Conservation (phyloP, 352 stramenopile genomes). For the Phytopythium mirpurense region DNA sequence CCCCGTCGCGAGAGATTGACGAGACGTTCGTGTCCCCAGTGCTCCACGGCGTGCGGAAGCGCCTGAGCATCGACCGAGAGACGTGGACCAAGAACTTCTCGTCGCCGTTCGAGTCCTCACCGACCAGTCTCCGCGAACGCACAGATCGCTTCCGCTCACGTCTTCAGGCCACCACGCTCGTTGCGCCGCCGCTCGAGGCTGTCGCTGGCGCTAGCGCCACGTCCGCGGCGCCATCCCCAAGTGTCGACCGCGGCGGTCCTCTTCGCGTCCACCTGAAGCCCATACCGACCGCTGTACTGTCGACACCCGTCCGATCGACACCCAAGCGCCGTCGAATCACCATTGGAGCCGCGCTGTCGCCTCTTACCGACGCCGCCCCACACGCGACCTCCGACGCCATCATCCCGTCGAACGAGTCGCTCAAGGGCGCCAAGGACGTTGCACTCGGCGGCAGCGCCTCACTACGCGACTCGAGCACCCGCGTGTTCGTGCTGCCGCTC, state of each 20-base stretch:
- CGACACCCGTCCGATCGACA: background rate
- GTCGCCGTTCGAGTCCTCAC: conserved; percentile 56
- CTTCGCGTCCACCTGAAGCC: conserved; percentile 18
- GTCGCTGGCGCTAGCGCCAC: background rate
- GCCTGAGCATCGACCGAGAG: conserved; percentile 59
- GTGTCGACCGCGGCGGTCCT: background rate
- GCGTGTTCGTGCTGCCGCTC: conserved; percentile 65
- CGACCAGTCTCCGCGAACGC: conserved; percentile 38
- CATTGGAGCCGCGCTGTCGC: background rate
- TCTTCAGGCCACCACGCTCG: conserved; percentile 21
- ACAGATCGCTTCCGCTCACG: conserved; percentile 48
- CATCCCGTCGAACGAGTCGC: conserved; percentile 3
- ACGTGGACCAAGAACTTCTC: conserved; percentile 68
- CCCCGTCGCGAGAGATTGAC: conserved; percentile 28
- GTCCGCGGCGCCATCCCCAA: background rate
- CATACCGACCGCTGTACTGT: background rate
- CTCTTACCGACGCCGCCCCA: background rate
- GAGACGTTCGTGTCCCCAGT: conserved; percentile 61
- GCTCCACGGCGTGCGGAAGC: conserved; percentile 46
- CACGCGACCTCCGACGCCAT: background rate
- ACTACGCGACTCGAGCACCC: conserved; percentile 4
- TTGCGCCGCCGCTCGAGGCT: conserved; percentile 3
- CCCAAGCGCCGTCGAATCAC: background rate
- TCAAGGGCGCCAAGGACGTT: background rate
- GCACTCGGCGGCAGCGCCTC: background rate